phyloP scores from a whole-genome alignment of 164 flowering plant species.

The Saururus chinensis region DNA sequence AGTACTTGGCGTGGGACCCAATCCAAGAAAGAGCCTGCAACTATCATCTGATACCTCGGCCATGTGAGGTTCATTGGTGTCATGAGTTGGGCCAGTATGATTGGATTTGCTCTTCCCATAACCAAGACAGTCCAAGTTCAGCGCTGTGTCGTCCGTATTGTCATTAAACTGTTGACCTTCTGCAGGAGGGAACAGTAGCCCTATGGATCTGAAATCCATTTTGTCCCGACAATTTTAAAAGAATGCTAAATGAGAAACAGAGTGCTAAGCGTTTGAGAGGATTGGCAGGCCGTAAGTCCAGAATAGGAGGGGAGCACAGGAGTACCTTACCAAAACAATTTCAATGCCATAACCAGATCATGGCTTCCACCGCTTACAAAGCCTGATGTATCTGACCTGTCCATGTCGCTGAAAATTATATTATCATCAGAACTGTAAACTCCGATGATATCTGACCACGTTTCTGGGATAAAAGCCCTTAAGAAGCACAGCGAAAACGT shows the following conservation, averaged over 20 bases:
- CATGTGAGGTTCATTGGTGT: slow-evolving; percentile 5
- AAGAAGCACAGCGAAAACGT: slow-evolving; percentile 18
- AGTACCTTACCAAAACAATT: slow-evolving; percentile 5
- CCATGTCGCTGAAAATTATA: slow-evolving; percentile 16
- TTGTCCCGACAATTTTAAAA: not conserved
- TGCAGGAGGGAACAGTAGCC: slow-evolving; percentile 16
- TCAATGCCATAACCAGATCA: slow-evolving; percentile 5
- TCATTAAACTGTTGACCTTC: slow-evolving; percentile 19
- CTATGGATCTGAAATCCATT: slow-evolving; percentile 43
- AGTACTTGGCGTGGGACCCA: slow-evolving; percentile 62
- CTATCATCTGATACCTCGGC: slow-evolving; percentile 48
- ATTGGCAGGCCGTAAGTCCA: not conserved
- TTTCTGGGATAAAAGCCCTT: slow-evolving; percentile 58
- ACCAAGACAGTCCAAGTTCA: slow-evolving; percentile 51
- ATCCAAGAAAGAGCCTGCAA: slow-evolving; percentile 73
- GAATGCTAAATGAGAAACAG: slow-evolving; percentile 1
- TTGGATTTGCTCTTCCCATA: slow-evolving; percentile 23
- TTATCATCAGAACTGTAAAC: slow-evolving; percentile 5
- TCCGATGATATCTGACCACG: slow-evolving; percentile 39
- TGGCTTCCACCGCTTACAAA: slow-evolving; percentile 71
- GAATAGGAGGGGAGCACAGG: not conserved
- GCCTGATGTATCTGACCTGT: slow-evolving; percentile 30
- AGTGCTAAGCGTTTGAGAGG: not conserved
- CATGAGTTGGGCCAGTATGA: slow-evolving; percentile 14
- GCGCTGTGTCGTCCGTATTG: slow-evolving; percentile 41